Conservation (phyloP, 148 eudicot species). For the Dysphania ambrosioides region DNA sequence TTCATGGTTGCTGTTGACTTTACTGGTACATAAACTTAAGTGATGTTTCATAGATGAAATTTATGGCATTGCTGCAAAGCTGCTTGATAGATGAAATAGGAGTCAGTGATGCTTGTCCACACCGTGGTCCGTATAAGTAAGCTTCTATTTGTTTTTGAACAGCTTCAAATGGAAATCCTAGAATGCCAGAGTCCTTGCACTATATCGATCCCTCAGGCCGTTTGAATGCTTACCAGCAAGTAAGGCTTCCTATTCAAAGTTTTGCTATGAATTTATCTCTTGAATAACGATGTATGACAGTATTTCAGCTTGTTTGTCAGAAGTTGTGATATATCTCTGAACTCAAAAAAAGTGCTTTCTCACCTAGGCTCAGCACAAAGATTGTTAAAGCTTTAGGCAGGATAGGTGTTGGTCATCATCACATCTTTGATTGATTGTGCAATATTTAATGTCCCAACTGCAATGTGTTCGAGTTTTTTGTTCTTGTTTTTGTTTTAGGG, state of each 20-base stretch:
- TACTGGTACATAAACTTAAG: conserved; percentile 53
- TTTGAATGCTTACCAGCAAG: conserved; percentile 88
- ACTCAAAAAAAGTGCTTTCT: not conserved
- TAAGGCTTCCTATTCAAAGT: no score
- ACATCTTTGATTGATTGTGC: not conserved
- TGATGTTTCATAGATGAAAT: no score
- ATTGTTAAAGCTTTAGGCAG: not conserved
- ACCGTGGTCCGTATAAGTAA: no score
- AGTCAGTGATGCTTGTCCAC: no score
- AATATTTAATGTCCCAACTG: not conserved
- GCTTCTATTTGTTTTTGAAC: conserved; percentile 22
- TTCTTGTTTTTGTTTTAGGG: not conserved
- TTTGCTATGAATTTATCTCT: no score
- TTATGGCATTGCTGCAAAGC: no score
- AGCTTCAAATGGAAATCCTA: conserved; percentile 91
- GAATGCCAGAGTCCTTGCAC: conserved; percentile 62
- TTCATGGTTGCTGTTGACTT: conserved; percentile 98
- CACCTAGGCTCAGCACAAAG: not conserved
- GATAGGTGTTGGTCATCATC: not conserved
- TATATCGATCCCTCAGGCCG: conserved; percentile 82
- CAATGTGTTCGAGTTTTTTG: not conserved
- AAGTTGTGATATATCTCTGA: not conserved
- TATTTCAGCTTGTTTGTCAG: no score
- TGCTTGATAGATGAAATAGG: no score
- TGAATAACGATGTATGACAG: not conserved